Evolutionary conservation across 192 early-diverging fungal species (phyloP).

Genomic region (Coemansia sp.): DNA sequence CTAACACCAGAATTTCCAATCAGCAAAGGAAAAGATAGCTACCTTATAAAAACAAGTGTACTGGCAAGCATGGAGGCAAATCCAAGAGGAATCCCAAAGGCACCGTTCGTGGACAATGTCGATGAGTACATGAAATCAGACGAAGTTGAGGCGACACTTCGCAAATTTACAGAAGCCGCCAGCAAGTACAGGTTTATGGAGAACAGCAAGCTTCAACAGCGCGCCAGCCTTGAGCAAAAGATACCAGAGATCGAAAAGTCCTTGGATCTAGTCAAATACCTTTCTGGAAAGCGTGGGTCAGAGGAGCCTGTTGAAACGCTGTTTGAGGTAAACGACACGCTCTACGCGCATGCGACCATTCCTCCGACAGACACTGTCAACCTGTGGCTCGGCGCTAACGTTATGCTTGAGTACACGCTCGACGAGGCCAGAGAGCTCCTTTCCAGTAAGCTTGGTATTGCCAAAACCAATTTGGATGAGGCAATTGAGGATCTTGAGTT

Average conservation of each 20-base stretch:
- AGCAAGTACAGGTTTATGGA: slow-evolving; percentile 99
- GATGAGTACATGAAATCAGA: slow-evolving; percentile 77
- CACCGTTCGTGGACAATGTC: slow-evolving; percentile 93
- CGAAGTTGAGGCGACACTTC: slow-evolving; percentile 80
- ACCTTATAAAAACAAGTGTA: neutral
- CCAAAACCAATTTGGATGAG: slow-evolving; percentile 69
- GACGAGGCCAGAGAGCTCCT: slow-evolving; percentile 84
- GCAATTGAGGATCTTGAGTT: slow-evolving; percentile 90
- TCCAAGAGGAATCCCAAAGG: slow-evolving; percentile 92
- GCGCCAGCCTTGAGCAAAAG: slow-evolving; percentile 81
- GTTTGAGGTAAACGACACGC: slow-evolving; percentile 94
- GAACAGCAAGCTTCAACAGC: slow-evolving; percentile 81
- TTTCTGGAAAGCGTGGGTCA: slow-evolving; percentile 62
- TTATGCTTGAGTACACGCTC: slow-evolving; percentile 95
- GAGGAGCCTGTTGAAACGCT: slow-evolving; percentile 74
- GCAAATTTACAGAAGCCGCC: slow-evolving; percentile 91
- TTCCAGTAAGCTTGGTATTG: slow-evolving; percentile 69
- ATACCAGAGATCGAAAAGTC: slow-evolving; percentile 97
- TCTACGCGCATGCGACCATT: slow-evolving; percentile 83
- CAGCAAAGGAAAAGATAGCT: neutral
- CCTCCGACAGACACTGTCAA: slow-evolving; percentile 77
- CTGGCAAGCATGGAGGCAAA: slow-evolving; percentile 66
- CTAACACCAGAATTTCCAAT: neutral
- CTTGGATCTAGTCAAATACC: slow-evolving; percentile 78
- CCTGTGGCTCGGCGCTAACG: slow-evolving; percentile 97